Base-by-base conservation (phyloP, 148 eudicot species). In the Beta vulgaris region DNA sequence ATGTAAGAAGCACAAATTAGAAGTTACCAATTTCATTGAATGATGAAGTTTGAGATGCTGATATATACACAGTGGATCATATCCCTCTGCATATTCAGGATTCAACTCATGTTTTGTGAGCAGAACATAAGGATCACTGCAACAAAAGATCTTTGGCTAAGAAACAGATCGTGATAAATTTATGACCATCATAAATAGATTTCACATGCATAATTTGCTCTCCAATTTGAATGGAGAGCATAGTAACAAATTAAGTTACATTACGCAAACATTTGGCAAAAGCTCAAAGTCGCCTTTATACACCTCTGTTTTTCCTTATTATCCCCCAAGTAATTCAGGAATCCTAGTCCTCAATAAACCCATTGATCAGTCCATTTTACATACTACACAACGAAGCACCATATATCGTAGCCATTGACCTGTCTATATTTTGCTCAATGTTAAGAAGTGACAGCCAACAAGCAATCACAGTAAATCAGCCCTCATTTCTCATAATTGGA, bases 61-160 rank as follows among this genome's bases (percentile, higher is more conserved):
- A 21, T 34, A 31, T 76, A 80, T 80, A 48, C 54, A 23, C 35
- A 80, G 53, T 28, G 76, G 80, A 72, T 80, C 83, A 18, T 2
- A 2, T 55, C 76, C 68, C 68, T 76, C 46, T 43, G 65, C 48
- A 28, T 26, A 19, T 37, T 28, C 43, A 46, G 70, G 70, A 58
- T 76, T 60, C 44, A 81, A 60, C 76, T 37, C 68, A 48, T 37
- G 42, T 15, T 72, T 67, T 36, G 80, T 44, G 67, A 76, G 32
- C 18, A 76, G 77, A 68, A 46, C 34, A 57, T 81, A 81, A 46
- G 83, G 83, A 68, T 81, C 80, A 67, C 83, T 81, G 80, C 80
- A 72, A 25, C 25, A 34, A 72, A 8, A 72, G 67, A 63, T 43
- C 6, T 57, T 63, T 16, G 29, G 28, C 29, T 44, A 26, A 35